A percentile compares a stretch with the other conserved stretches of the same genome.
Evolutionary conservation across 1,284 basidiomycete species (phyloP).

Genomic region (Cryptococcus hybrid): DNA sequence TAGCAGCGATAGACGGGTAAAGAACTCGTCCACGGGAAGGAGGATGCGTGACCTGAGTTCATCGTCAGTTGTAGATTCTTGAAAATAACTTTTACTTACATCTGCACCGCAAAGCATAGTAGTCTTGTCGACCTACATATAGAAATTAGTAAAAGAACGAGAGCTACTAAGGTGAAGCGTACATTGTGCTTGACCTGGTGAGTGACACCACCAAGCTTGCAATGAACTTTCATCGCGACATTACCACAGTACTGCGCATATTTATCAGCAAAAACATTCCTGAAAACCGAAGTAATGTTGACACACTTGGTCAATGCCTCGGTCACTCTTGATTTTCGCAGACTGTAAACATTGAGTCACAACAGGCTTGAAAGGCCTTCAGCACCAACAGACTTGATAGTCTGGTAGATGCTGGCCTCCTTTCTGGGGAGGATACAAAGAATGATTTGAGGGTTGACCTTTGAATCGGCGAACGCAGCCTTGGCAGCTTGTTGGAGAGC

Average conservation of each 20-base stretch:
- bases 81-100: neutral
- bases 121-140: slow-evolving; percentile 26
- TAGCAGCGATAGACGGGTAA: slow-evolving; percentile 52
- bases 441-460: slow-evolving; percentile 44
- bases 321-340: slow-evolving; percentile 43
- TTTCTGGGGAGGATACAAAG: slow-evolving; percentile 40
- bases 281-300: neutral
- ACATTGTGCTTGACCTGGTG: slow-evolving; percentile 37
- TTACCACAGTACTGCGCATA: slow-evolving; percentile 17
- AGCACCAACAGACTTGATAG: slow-evolving; percentile 47
- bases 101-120: slow-evolving; percentile 53
- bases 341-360: slow-evolving; percentile 48
- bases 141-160: too few relatives aligned
- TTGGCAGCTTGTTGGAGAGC: slow-evolving; percentile 27
- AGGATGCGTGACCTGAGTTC: slow-evolving; percentile 24
- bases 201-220: slow-evolving; percentile 55
- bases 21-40: slow-evolving; percentile 34
- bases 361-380: slow-evolving; percentile 29
- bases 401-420: slow-evolving; percentile 47
- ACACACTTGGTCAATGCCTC: slow-evolving; percentile 35
- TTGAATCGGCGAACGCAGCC: slow-evolving; percentile 29
- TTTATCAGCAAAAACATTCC: neutral
- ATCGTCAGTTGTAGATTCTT: neutral
- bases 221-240: slow-evolving; percentile 49
- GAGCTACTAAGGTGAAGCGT: too few relatives aligned